Conservation (phyloP, 2,329 filamentous ascomycete genomes). For the Thermoascus crustaceus region DNA sequence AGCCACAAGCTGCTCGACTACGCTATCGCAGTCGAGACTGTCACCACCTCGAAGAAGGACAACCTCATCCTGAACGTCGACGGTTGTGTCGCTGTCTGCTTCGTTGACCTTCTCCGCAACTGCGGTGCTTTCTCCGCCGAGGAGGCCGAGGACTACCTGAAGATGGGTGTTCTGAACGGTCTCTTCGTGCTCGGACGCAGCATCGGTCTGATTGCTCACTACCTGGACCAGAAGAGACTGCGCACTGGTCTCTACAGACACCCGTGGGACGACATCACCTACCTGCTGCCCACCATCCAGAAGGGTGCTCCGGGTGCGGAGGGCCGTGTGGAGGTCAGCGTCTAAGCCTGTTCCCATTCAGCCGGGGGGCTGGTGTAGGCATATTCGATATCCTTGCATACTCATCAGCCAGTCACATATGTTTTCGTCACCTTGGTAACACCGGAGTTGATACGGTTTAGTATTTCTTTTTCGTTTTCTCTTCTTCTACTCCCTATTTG, state of each 20-base stretch:
- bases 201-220: slow-evolving; percentile 99
- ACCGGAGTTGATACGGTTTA: slow-evolving; percentile 32
- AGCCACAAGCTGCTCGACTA: slow-evolving; percentile 98
- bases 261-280: slow-evolving; percentile 98
- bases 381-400: slow-evolving; percentile 14
- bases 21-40: slow-evolving; percentile 92
- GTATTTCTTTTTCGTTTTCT: slow-evolving; percentile 19
- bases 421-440: slow-evolving; percentile 21
- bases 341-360: slow-evolving; percentile 39
- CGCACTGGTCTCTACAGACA: slow-evolving; percentile 97
- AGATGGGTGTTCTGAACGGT: slow-evolving; percentile 99
- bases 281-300: slow-evolving; percentile 74
- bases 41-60: slow-evolving; percentile 99
- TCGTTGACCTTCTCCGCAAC: slow-evolving; percentile 94
- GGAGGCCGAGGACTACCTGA: slow-evolving; percentile 97
- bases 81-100: slow-evolving; percentile 96
- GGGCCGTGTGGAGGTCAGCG: slow-evolving; percentile 81
- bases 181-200: slow-evolving; percentile 94
- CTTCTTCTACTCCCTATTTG: slow-evolving; percentile 14
- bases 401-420: slow-evolving; percentile 26
- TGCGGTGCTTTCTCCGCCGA: slow-evolving; percentile 93
- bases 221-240: slow-evolving; percentile 98
- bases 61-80: slow-evolving; percentile 99
- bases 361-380: slow-evolving; percentile 10
- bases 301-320: slow-evolving; percentile 65